Conservation (phyloP, 73 alveolate species). For the Paramecium sexaurelia region DNA sequence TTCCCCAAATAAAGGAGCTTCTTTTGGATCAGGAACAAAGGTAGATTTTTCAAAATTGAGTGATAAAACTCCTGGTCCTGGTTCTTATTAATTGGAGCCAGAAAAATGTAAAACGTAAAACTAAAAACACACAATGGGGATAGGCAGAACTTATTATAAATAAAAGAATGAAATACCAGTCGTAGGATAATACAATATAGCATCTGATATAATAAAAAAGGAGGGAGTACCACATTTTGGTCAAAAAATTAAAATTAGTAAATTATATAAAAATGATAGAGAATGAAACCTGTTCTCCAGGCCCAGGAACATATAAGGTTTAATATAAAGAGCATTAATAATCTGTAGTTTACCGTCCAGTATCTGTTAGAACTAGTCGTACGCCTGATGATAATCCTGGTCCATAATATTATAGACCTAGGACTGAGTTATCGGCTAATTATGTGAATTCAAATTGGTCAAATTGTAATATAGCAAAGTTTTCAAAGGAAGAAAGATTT, state of each 20-base stretch:
- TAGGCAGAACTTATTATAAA: neutral
- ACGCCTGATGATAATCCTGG: neutral
- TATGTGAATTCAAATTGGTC: constrained; percentile 1
- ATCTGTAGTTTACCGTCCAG: neutral
- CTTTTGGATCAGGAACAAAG: neutral
- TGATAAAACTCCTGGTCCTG: neutral
- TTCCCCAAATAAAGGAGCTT: neutral
- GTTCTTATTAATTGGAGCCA: neutral
- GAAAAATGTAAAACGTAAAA: neutral
- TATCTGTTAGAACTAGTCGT: neutral
- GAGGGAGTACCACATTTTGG: neutral
- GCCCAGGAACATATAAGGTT: neutral
- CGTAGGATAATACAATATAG: neutral
- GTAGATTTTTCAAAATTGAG: neutral
- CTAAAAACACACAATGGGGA: neutral
- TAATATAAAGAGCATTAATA: neutral
- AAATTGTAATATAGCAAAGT: neutral
- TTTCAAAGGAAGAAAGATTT: neutral
- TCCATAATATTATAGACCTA: neutral
- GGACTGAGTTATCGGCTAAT: neutral
- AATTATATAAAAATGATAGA: neutral
- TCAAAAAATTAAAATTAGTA: neutral
- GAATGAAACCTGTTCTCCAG: neutral
- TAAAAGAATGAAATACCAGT: neutral
- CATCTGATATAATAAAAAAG: neutral